Conservation (phyloP, 768 basidiomycete genomes). For the Macrocybe gigantea region DNA sequence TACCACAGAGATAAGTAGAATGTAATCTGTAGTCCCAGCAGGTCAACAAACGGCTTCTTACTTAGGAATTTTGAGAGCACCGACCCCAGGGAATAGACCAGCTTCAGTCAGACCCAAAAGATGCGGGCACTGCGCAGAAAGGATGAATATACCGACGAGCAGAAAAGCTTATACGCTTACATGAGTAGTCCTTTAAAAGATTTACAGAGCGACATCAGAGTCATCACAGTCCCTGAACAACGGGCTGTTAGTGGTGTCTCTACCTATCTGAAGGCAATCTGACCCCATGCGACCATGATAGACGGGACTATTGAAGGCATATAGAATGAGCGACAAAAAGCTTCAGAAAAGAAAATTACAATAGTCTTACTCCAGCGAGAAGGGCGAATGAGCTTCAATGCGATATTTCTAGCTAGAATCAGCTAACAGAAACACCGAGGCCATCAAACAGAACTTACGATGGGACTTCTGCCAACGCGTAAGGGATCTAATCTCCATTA, state of each 20-base stretch:
- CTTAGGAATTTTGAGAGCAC: constrained; percentile 1
- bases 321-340: neutral
- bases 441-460: constrained; percentile 15
- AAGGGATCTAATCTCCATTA: constrained; percentile 19
- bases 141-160: neutral
- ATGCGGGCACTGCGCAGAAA: constrained; percentile 23
- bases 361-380: constrained; percentile 24
- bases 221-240: constrained; percentile 20
- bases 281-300: constrained; percentile 28
- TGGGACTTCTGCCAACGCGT: constrained; percentile 28
- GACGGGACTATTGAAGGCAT: constrained; percentile 17
- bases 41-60: neutral
- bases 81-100: constrained; percentile 32
- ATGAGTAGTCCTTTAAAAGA: constrained; percentile 23
- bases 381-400: constrained; percentile 23
- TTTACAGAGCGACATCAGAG: constrained; percentile 26
- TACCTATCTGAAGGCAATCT: neutral
- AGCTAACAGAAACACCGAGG: neutral
- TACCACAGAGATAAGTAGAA: constrained; percentile 58
- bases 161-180: constrained; percentile 10
- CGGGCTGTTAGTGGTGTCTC: neutral
- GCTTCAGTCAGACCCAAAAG: constrained; percentile 35
- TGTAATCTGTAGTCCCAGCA: constrained; percentile 21
- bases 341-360: too few relatives aligned
- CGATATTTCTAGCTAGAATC: constrained; percentile 20